Base-by-base conservation (phyloP, 1,284 basidiomycete species). In the Vanrija pseudolonga region DNA sequence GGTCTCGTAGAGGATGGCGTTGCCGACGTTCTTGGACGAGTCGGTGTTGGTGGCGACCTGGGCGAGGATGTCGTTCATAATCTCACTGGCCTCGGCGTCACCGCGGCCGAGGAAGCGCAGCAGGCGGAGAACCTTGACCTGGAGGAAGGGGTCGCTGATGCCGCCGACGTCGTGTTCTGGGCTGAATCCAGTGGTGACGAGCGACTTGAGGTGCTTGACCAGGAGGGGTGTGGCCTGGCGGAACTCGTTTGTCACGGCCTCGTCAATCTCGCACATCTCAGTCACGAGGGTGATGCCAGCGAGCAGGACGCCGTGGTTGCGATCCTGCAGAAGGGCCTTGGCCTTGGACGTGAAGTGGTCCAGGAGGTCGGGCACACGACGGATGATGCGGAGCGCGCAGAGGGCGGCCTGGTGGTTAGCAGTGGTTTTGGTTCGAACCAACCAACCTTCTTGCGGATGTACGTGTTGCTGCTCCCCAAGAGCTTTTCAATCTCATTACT, bases 81-180 rank as follows among this genome's bases (percentile, higher is more conserved):
- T 83, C 68, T 98, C 95, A 66, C 90, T 95, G 3, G 95, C 90
- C 66, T 87, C 84, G 45, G 80, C 82, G 68, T 97, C 90, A 2
- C 87, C 89, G 66, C 82, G 86, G 7, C 95, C 96, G 8, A 98
- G 83, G 28, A 98, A 72, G 28, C 94, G 84, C 41, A 99, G 80
- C 23, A 99, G 79, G n/a, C 92, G 87, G n/a, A 99, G 80, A 43
- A 97, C 86, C 78, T 98, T 98, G 69, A 95, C 88, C 78, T 98
- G 95, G 15, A 99, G 80, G 82, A 98, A 98, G 2, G 96, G 96
- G 75, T 99, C 96, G 22, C 95, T 98, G 74, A 98, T 95, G 26
- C 96, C 96, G 24, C 91, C 91, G n/a, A 99, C 96, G 67, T 99
- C 96, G 71, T 98, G 96, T 74, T 99, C 96, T 20, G 96, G 95